A percentile compares a stretch with the other conserved stretches of the same genome.
Conservation (phyloP, 169 alveolate species). For the Plasmodium chabaudi region DNA sequence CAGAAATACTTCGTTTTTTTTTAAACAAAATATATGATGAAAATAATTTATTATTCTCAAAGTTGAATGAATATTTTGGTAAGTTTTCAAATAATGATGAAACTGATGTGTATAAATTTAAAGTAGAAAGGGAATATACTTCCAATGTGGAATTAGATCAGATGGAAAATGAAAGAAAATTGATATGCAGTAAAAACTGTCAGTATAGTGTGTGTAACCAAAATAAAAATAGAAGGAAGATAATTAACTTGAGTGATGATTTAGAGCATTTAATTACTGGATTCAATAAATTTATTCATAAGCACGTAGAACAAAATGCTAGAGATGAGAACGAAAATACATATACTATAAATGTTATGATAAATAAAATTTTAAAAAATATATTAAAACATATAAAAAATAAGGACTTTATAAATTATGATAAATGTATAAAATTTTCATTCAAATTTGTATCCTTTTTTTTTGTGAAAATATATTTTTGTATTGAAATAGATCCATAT, state of each 20-base stretch:
- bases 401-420: constrained; percentile 58
- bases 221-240: background rate
- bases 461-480: constrained; percentile 30
- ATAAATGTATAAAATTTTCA: constrained; percentile 56
- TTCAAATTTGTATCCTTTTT: constrained; percentile 35
- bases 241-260: constrained; percentile 14
- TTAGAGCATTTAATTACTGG: constrained; percentile 23
- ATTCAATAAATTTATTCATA: constrained; percentile 7
- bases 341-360: constrained; percentile 39
- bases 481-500: constrained; percentile 15
- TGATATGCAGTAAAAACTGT: background rate
- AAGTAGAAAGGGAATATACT: background rate
- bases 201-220: too few relatives aligned
- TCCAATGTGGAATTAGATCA: background rate
- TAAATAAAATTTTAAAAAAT: constrained; percentile 56
- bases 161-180: background rate
- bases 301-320: background rate
- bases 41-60: constrained; percentile 12
- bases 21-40: constrained; percentile 52
- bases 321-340: background rate
- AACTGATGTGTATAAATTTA: constrained; percentile 15
- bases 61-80: constrained; percentile 7
- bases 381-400: constrained; percentile 62
- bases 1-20: constrained; percentile 22
- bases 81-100: constrained; percentile 3